phyloP scores from a whole-genome alignment of 108 stramenopile species.

The Phaeodactylum tricornutum region DNA sequence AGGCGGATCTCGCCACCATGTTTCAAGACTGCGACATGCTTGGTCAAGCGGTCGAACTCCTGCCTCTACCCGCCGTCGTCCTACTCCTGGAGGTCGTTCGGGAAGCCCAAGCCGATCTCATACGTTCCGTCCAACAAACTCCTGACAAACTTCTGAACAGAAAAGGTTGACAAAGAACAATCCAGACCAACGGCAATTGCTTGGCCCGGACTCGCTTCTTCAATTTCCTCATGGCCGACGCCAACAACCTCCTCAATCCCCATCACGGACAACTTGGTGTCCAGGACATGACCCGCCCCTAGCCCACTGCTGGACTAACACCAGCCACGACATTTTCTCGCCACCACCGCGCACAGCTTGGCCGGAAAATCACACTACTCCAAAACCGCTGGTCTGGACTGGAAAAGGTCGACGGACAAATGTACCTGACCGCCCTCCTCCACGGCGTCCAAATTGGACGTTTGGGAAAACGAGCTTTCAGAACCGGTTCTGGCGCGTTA shows the following conservation, averaged over 20 bases:
- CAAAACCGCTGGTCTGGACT: neutral
- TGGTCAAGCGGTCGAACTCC: neutral
- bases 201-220: constrained; percentile 41
- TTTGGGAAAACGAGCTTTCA: constrained; percentile 2
- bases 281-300: constrained; percentile 88
- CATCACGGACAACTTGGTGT: constrained; percentile 13
- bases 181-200: constrained; percentile 28
- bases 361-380: constrained; percentile 1
- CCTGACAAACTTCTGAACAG: constrained; percentile 1
- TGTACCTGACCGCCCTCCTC: constrained; percentile 40
- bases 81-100: constrained; percentile 19
- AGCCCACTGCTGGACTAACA: constrained; percentile 81
- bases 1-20: neutral
- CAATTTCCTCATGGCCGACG: constrained; percentile 40
- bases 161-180: constrained; percentile 5
- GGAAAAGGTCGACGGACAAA: constrained; percentile 35
- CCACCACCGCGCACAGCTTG: constrained; percentile 6
- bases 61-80: constrained; percentile 16
- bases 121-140: constrained; percentile 25
- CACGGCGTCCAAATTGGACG: constrained; percentile 8
- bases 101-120: constrained; percentile 17
- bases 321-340: constrained; percentile 86
- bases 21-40: constrained; percentile 2
- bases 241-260: constrained; percentile 61
- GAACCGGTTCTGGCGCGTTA: constrained; percentile 44